Base-by-base conservation (phyloP, 2,329 filamentous ascomycete genomes). In the Aspergillus udagawae region DNA sequence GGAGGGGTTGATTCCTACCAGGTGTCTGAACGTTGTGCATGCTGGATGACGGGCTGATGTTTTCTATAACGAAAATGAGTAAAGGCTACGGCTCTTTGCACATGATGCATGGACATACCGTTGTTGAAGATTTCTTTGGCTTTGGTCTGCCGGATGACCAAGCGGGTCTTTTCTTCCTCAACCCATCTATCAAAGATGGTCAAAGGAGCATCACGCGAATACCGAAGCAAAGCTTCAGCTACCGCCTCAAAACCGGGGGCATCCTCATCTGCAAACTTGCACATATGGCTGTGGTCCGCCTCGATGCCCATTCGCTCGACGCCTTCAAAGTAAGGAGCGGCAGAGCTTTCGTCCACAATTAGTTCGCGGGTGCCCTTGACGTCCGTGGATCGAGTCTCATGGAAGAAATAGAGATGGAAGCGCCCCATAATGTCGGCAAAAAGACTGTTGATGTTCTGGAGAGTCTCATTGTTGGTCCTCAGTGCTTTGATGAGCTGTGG, bases 281-380 rank as follows among this genome's bases (percentile, higher is more conserved):
- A 89, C 85, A 91, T 90, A 47, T 80, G 78, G 1, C 83, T 85
- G 67, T 90, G 87, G n/a, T 83, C 84, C 7, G 86, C 86, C 63
- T 90, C 87, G 57, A 91, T 89, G n/a, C 87, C 87, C 71, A 87
- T 89, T 62, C 88, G 87, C 45, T 83, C 86, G 0, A 89, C 87
- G 32, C 87, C 87, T 5, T 86, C 85, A 14, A 90, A 76, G 54
- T 84, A 83, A 0, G 89, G 89, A 20, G 86, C 83, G 1, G 89
- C 89, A 1, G 88, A 91, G 49, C 78, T 78, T 54, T 88, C 80
- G 57, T 91, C 87, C 2, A 92, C 89, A 41, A 92, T 82, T 58
- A 89, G 75, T 53, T 81, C 70, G 6, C 77, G 85, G 0, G 84
- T 84, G 2, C 84, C 85, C 63, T 83, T 87, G 38, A 91, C 65